A percentile compares a stretch with the other conserved stretches of the same genome.
Evolutionary conservation across 2,329 filamentous ascomycete genomes (phyloP).

Genomic region (Tolypocladium tropicale): DNA sequence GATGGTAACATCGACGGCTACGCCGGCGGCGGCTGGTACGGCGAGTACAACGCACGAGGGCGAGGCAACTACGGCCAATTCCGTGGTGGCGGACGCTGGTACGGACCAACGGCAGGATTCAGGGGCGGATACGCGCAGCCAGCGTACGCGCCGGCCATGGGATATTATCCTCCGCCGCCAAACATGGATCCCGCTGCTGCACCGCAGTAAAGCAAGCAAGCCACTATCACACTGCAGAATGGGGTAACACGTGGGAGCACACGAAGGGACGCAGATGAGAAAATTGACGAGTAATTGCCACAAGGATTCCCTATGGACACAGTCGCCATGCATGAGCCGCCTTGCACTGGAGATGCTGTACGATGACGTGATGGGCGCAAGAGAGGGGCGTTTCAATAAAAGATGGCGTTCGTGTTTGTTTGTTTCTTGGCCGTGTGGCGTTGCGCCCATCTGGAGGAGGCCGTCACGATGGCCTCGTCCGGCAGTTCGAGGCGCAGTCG

Average conservation of each 20-base stretch:
- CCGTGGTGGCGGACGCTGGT: slow-evolving; percentile 2
- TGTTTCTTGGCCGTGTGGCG: too few species aligned
- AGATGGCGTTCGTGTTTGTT: background rate
- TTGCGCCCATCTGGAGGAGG: background rate
- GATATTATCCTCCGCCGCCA: background rate
- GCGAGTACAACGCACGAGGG: slow-evolving; percentile 8
- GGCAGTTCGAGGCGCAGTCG: background rate
- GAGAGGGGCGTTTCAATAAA: background rate
- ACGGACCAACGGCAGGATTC: background rate
- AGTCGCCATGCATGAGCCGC: background rate
- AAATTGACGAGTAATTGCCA: background rate
- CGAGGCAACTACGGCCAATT: slow-evolving; percentile 5
- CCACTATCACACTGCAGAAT: background rate
- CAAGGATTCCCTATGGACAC: background rate
- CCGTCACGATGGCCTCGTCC: background rate
- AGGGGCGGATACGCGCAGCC: background rate
- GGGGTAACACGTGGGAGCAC: background rate
- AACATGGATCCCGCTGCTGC: background rate
- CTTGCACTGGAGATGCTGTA: background rate
- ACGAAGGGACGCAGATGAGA: background rate
- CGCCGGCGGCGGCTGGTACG: slow-evolving; percentile 2
- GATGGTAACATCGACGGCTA: background rate
- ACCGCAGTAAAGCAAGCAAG: background rate
- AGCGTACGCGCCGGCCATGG: background rate
- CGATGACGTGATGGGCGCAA: too few species aligned